A percentile compares a stretch with the other conserved stretches of the same genome.
These are phyloP conservation scores for Immersiella caudata DNA, from an alignment of 495 filamentous ascomycete species.

Conservation along the genomic window DNA sequence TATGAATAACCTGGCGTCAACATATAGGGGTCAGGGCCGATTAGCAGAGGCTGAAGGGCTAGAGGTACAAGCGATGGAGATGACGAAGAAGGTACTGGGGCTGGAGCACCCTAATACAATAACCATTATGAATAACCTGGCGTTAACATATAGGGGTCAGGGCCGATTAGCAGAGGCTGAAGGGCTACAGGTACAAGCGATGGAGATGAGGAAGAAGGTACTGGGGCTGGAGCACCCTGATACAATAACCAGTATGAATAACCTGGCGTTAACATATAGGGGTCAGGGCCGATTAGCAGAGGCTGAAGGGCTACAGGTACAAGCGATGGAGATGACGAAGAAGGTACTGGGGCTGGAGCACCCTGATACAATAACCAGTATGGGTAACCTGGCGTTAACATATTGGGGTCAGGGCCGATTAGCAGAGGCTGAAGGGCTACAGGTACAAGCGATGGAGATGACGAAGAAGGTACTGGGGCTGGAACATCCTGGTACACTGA, in stretches of 20 bases:
- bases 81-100: no score
- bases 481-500: no score
- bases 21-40: slow-evolving; percentile 15
- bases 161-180: slow-evolving; percentile 14
- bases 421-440: slow-evolving; percentile 1
- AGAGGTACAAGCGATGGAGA: neutral
- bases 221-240: slow-evolving; percentile 5
- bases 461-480: no score
- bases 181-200: neutral
- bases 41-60: slow-evolving; percentile 3
- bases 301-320: neutral
- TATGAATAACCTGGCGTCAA: slow-evolving; percentile 21
- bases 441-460: neutral
- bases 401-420: slow-evolving; percentile 14
- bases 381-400: slow-evolving; percentile 19
- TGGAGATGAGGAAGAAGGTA: no score
- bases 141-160: slow-evolving; percentile 14
- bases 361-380: slow-evolving; percentile 16
- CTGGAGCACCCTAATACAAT: slow-evolving; percentile 12
- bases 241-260: slow-evolving; percentile 18
- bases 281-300: slow-evolving; percentile 15
- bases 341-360: neutral
- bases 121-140: slow-evolving; percentile 20
- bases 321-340: neutral
- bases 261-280: slow-evolving; percentile 17